phyloP scores from a whole-genome alignment of 176 grass and related monocot genomes.

The Melocanna baccifera region DNA sequence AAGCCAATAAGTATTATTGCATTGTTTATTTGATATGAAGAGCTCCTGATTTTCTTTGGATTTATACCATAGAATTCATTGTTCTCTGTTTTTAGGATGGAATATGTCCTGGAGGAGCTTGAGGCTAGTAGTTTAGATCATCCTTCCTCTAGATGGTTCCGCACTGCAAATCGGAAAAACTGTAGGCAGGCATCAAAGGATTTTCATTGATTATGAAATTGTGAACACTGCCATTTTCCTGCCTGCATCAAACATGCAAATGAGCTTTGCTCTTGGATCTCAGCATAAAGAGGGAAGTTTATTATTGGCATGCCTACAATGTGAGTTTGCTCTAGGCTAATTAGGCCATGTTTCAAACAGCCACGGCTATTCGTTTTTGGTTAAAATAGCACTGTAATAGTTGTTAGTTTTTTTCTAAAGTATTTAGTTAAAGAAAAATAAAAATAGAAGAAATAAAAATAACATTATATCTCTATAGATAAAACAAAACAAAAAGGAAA shows the following conservation, averaged over 20 bases:
- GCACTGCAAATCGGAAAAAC: neutral
- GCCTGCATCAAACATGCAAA: neutral
- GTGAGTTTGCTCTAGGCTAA: conserved; percentile 32
- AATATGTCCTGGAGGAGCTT: conserved; percentile 49
- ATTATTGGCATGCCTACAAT: conserved; percentile 73
- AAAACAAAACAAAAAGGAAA: too few relatives aligned
- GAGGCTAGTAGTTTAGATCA: conserved; percentile 27
- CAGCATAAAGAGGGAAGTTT: conserved; percentile 49
- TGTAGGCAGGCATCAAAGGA: neutral
- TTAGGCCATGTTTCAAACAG: neutral
- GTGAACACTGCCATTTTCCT: neutral
- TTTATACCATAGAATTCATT: neutral
- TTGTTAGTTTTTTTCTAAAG: too few relatives aligned
- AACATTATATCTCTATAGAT: too few relatives aligned
- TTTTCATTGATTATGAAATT: neutral
- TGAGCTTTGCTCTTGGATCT: conserved; percentile 11
- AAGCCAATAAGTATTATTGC: conserved; percentile 40
- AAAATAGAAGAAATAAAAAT: too few relatives aligned
- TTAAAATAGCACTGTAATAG: fast-evolving
- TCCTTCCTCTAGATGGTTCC: conserved; percentile 29
- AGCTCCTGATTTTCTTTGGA: neutral
- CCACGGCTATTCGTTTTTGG: too few relatives aligned
- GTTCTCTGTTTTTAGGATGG: conserved; percentile 34
- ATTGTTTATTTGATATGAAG: neutral
- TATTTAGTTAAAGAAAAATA: too few relatives aligned